These are phyloP conservation scores for Yamadazyma kanchanaburiensis DNA, from an alignment of 1,139 yeast species.

Conservation along the genomic window DNA sequence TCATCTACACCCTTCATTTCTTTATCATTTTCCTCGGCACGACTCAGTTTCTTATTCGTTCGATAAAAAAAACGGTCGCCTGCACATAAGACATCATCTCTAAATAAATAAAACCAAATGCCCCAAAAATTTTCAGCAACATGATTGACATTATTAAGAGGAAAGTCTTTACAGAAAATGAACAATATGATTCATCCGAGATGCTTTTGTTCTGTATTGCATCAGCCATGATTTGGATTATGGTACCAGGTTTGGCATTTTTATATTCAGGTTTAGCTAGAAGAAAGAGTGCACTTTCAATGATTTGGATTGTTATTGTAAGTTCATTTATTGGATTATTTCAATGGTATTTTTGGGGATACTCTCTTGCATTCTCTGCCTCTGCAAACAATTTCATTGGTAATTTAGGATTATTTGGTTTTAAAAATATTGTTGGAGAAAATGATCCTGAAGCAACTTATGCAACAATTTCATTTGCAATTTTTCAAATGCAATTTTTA, in stretches of 20 bases:
- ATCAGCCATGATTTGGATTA: constrained; percentile 80
- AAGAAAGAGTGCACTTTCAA: constrained; percentile 83
- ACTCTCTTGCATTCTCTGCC: constrained; percentile 78
- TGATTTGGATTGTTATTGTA: constrained; percentile 80
- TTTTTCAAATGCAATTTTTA: constrained; percentile 88
- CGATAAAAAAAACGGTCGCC: constrained; percentile 4
- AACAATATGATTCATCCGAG: constrained; percentile 39
- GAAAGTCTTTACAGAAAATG: constrained; percentile 37
- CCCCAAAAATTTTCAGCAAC: constrained; percentile 1
- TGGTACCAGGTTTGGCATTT: constrained; percentile 95
- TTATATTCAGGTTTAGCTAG: constrained; percentile 91
- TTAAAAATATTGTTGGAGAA: constrained; percentile 64
- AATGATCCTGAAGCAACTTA: constrained; percentile 42
- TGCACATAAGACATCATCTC: constrained; percentile 2
- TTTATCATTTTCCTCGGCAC: constrained; percentile 1
- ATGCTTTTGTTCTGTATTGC: constrained; percentile 48
- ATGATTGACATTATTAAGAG: not conserved
- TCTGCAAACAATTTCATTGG: constrained; percentile 87
- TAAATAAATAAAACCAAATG: constrained; percentile 2
- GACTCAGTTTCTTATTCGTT: constrained; percentile 7
- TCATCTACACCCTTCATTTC: not conserved
- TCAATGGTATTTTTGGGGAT: constrained; percentile 99
- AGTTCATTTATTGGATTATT: constrained; percentile 75
- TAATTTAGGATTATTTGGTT: constrained; percentile 76
- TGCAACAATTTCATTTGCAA: constrained; percentile 83